phyloP scores from a whole-genome alignment of 192 early-diverging fungal genomes.

The Umbelopsis sp. region DNA sequence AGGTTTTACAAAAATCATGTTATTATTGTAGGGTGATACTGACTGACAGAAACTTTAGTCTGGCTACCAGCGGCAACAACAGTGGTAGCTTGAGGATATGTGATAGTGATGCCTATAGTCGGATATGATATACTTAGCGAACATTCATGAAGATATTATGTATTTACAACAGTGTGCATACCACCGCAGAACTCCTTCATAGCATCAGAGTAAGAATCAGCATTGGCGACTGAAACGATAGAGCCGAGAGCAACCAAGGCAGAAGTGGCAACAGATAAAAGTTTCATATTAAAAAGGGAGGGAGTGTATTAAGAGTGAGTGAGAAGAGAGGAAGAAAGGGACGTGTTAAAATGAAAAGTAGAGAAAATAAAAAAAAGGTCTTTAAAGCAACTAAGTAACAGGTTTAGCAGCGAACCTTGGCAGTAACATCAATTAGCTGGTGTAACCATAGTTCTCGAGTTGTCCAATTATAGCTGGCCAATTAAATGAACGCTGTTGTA shows the following conservation, averaged over 20 bases:
- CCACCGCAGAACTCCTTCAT: conserved; percentile 33
- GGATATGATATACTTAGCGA: neutral
- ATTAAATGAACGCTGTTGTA: neutral
- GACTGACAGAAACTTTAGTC: conserved; percentile 31
- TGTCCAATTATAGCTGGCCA: conserved; percentile 16
- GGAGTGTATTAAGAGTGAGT: neutral
- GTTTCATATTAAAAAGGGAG: conserved; percentile 24
- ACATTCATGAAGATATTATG: neutral
- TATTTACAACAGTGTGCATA: neutral
- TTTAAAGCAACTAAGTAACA: neutral
- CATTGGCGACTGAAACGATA: conserved; percentile 7
- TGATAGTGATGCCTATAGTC: conserved; percentile 19
- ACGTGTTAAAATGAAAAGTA: neutral
- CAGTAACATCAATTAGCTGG: conserved; percentile 14
- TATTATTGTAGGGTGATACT: conserved; percentile 9
- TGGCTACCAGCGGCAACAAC: conserved; percentile 20
- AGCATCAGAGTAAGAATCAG: conserved; percentile 35
- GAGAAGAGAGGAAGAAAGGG: neutral
- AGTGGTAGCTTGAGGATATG: conserved; percentile 9
- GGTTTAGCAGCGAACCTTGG: conserved; percentile 9
- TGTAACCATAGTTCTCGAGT: conserved; percentile 20
- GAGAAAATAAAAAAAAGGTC: neutral
- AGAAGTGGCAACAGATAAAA: conserved; percentile 30
- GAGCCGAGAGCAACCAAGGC: conserved; percentile 26
- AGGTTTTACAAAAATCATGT: neutral